These are phyloP conservation scores for Trichophyton benhamiae DNA, from an alignment of 2,329 filamentous ascomycete species.

Conservation along the genomic window DNA sequence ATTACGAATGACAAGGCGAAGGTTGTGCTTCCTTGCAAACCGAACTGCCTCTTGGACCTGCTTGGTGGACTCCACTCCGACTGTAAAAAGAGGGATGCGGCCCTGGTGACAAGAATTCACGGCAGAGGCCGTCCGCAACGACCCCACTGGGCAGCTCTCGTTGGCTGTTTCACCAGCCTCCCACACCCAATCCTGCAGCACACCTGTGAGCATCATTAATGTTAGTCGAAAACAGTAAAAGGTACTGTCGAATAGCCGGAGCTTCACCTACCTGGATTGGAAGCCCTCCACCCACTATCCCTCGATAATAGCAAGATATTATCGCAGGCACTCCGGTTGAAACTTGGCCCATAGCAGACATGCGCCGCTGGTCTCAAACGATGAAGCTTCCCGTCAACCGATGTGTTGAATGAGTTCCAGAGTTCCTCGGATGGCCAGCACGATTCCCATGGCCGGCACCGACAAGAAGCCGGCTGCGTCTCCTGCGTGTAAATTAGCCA, in stretches of 20 bases:
- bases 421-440: conserved; percentile 7
- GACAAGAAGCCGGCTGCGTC: not conserved
- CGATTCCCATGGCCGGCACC: conserved; percentile 5
- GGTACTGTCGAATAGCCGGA: too few relatives aligned
- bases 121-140: not conserved
- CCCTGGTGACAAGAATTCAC: conserved; percentile 7
- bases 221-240: not conserved
- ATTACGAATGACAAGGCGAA: conserved; percentile 40
- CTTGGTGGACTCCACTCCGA: conserved; percentile 5
- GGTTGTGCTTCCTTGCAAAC: conserved; percentile 18
- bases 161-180: not conserved
- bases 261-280: not conserved
- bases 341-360: conserved; percentile 6
- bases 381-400: conserved; percentile 5
- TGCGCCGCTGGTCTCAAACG: conserved; percentile 3
- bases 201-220: not conserved
- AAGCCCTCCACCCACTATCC: conserved; percentile 6
- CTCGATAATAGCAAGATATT: not conserved
- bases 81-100: conserved; percentile 7
- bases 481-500: not conserved
- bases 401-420: conserved; percentile 5
- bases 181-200: not conserved
- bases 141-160: conserved; percentile 4
- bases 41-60: conserved; percentile 18
- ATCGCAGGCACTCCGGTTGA: conserved; percentile 6